phyloP scores from a whole-genome alignment of 1,139 yeast genomes.

The Taiozyma sp. region DNA sequence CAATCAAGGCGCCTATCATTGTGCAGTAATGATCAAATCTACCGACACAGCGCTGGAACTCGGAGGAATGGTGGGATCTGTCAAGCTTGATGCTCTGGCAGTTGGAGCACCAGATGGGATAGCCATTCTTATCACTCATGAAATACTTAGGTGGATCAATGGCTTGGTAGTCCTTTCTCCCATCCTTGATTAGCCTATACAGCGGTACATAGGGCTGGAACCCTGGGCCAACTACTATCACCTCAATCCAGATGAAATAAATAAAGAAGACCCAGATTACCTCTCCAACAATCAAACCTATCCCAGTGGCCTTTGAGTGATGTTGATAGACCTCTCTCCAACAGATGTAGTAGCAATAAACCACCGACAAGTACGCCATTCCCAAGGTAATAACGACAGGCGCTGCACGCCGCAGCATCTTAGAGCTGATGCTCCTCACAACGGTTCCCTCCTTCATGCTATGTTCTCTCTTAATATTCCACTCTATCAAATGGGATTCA shows the following conservation, averaged over 20 bases:
- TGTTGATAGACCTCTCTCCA: conserved; percentile 17
- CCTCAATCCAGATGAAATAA: conserved; percentile 23
- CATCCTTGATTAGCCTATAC: conserved; percentile 23
- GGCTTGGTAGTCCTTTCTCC: conserved; percentile 13
- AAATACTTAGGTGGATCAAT: conserved; percentile 44
- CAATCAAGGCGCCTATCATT: conserved; percentile 57
- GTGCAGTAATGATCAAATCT: conserved; percentile 63
- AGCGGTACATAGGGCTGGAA: conserved; percentile 24
- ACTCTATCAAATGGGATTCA: not conserved
- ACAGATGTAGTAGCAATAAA: conserved; percentile 18
- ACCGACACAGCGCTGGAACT: conserved; percentile 41
- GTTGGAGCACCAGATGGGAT: conserved; percentile 53
- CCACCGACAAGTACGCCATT: conserved; percentile 19
- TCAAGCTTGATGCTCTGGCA: conserved; percentile 49
- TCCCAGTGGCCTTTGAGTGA: conserved; percentile 21
- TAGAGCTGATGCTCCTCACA: not conserved
- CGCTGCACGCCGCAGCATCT: not conserved
- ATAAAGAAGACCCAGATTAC: conserved; percentile 19
- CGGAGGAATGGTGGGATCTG: conserved; percentile 52
- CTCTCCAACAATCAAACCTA: conserved; percentile 28
- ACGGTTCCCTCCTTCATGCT: not conserved
- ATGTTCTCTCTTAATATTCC: not conserved
- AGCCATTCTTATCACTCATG: conserved; percentile 53
- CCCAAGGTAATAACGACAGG: conserved; percentile 2
- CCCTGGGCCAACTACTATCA: conserved; percentile 27